Conservation (phyloP, 2,329 filamentous ascomycete species). For the Calycina herbarum region DNA sequence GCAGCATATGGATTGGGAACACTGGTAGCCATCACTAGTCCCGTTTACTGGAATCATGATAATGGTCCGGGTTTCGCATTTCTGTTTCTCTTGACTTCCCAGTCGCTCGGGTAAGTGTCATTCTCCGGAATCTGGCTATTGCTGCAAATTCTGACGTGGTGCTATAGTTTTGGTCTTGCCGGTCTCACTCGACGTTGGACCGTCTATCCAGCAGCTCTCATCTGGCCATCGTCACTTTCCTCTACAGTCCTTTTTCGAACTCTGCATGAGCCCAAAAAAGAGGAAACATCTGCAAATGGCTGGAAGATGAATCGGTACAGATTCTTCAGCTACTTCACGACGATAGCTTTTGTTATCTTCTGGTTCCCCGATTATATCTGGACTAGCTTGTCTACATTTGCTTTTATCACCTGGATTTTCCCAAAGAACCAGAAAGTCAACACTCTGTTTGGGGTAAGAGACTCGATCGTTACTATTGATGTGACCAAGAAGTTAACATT, state of each 20-base stretch:
- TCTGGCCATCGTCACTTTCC: constrained; percentile 25
- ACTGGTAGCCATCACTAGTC: constrained; percentile 39
- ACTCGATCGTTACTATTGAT: constrained; percentile 54
- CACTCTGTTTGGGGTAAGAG: constrained; percentile 66
- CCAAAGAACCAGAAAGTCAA: constrained; percentile 67
- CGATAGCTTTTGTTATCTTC: constrained; percentile 51
- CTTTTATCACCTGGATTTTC: constrained; percentile 69
- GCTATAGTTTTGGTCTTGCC: constrained; percentile 61
- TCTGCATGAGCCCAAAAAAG: constrained; percentile 59
- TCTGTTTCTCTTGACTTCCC: constrained; percentile 59
- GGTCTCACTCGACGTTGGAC: constrained; percentile 59
- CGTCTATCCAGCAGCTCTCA: constrained; percentile 43
- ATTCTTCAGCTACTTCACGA: constrained; percentile 40
- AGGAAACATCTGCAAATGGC: constrained; percentile 54
- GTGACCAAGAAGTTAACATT: constrained; percentile 42
- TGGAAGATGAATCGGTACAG: constrained; percentile 50
- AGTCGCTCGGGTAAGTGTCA: constrained; percentile 48
- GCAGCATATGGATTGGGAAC: constrained; percentile 56
- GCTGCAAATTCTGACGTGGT: not conserved
- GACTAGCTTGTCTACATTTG: constrained; percentile 68
- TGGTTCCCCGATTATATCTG: constrained; percentile 56
- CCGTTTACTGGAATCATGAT: constrained; percentile 39
- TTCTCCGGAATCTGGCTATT: not conserved
- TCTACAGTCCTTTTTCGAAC: constrained; percentile 22
- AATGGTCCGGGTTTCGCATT: constrained; percentile 60